Base-by-base conservation (phyloP, 2,329 filamentous ascomycete genomes). In the Penicillium digitatum region DNA sequence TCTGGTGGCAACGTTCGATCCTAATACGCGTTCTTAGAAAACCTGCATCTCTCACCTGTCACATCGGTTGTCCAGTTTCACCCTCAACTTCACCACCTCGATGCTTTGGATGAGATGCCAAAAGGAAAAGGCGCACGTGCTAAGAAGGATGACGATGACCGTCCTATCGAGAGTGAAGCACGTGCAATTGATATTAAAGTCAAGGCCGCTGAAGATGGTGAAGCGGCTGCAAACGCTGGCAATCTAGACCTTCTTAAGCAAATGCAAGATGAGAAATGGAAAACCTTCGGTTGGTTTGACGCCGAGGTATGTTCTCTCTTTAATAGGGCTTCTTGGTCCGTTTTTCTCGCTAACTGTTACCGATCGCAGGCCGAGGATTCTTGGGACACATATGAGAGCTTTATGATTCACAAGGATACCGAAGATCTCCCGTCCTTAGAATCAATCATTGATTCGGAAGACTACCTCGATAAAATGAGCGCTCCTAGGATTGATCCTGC, bases 21-120 rank as follows among this genome's bases (percentile, higher is more conserved):
- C 58, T 64, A 51, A 62, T 32, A 14, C 7, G 14, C 3, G 12
- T 27, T 22, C n/a, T 16, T 61, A 92, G 89, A 89, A 64, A 86
- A 95, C 68, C 79, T 96, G 10, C 90, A 96, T 74, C 84, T 97
- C 37, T 95, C 90, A 0, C 89, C 88, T 24, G 83, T 95, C 43
- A 85, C 87, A 38, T 87, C 89, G 2, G 84, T 96, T 42, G 88
- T 95, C 39, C 90, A 95, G 69, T 85, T 99, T 68, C 88, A 92
- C 4, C 91, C 94, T 0, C 90, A 96, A 68, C 88, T 95, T 58
- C 90, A 96, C 74, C 91, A 97, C 75, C 81, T 97, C 63, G 94
- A 97, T 74, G 93, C 94, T 3, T 76, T 85, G 43, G 80, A 87
- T 44, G 90, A 96, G 66, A 81, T 89, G 8, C 67, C 70, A 5